Percentiles rank a stretch among this genome's conserved stretches.
Evolutionary conservation across 768 basidiomycete genomes (phyloP).

Genomic region (Jaapia argillacea): DNA sequence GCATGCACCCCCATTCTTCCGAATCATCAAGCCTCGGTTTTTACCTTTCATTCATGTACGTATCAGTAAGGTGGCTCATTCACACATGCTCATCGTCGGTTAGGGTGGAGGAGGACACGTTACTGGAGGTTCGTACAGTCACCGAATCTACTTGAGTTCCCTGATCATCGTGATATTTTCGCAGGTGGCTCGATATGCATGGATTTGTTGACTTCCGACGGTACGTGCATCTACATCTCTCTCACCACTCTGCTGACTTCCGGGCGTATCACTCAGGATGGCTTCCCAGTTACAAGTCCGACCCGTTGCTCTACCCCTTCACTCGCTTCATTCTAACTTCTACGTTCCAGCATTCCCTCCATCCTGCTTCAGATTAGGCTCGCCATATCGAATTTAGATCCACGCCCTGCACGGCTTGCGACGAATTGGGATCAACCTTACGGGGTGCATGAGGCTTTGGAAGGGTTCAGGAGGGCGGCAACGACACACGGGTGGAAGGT

Average conservation of each 20-base stretch:
- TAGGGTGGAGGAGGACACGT: conserved; percentile 61
- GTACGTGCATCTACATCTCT: too few relatives aligned
- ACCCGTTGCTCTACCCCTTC: too few relatives aligned
- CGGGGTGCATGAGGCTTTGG: conserved; percentile 44
- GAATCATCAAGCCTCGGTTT: conserved; percentile 65
- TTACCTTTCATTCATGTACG: conserved; percentile 46
- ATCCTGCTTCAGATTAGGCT: conserved; percentile 56
- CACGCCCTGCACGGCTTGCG: conserved; percentile 49
- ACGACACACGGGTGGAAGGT: conserved; percentile 56
- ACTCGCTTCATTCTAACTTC: neutral
- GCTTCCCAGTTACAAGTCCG: conserved; percentile 55
- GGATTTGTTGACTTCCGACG: conserved; percentile 59
- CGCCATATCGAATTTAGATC: conserved; percentile 59
- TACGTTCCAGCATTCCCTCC: conserved; percentile 22
- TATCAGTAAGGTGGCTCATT: neutral
- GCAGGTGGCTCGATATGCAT: conserved; percentile 66
- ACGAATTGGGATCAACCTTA: conserved; percentile 38
- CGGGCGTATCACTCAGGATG: too few relatives aligned
- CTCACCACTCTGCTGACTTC: too few relatives aligned
- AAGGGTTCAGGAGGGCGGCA: conserved; percentile 58
- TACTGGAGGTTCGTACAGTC: conserved; percentile 36
- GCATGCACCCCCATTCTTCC: conserved; percentile 65
- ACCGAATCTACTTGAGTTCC: neutral
- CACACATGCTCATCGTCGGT: neutral
- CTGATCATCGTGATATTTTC: conserved; percentile 4